phyloP scores from a whole-genome alignment of 306 rosid genomes.

The Lupinus albus region DNA sequence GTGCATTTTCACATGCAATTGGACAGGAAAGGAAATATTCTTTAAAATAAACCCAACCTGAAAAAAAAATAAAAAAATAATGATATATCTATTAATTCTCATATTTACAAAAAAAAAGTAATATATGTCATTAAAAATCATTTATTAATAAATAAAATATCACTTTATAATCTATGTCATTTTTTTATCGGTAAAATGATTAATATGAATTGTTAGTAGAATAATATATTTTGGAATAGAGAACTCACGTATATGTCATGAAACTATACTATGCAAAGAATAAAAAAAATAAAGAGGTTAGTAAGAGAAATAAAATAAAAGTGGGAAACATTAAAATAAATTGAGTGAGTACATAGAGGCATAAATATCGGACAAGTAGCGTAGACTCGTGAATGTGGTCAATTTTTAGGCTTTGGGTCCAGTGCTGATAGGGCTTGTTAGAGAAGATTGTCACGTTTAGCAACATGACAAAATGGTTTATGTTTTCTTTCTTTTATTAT shows the following conservation, averaged over 20 bases:
- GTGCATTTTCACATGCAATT: constrained; percentile 32
- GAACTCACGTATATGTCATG: no score
- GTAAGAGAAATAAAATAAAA: neutral
- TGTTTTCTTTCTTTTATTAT: constrained; percentile 13
- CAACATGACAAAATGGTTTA: constrained; percentile 32
- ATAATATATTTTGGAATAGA: no score
- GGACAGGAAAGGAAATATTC: constrained; percentile 24
- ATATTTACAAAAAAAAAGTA: no score
- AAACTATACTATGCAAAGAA: neutral
- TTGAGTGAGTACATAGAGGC: constrained; percentile 7
- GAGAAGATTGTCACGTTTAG: constrained; percentile 43
- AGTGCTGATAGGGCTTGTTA: constrained; percentile 11
- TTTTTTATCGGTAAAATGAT: no score
- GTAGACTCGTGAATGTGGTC: constrained; percentile 44
- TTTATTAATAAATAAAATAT: no score
- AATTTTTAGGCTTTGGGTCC: constrained; percentile 40
- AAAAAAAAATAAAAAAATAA: no score
- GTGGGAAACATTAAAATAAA: neutral
- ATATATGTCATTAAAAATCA: no score
- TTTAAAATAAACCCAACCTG: neutral
- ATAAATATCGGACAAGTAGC: constrained; percentile 30
- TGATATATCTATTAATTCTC: no score
- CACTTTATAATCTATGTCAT: no score
- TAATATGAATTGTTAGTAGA: no score
- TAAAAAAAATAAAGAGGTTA: neutral